These are phyloP conservation scores for Plectosphaerella cucumerina DNA, from an alignment of 2,329 filamentous ascomycete genomes.

Conservation along the genomic window DNA sequence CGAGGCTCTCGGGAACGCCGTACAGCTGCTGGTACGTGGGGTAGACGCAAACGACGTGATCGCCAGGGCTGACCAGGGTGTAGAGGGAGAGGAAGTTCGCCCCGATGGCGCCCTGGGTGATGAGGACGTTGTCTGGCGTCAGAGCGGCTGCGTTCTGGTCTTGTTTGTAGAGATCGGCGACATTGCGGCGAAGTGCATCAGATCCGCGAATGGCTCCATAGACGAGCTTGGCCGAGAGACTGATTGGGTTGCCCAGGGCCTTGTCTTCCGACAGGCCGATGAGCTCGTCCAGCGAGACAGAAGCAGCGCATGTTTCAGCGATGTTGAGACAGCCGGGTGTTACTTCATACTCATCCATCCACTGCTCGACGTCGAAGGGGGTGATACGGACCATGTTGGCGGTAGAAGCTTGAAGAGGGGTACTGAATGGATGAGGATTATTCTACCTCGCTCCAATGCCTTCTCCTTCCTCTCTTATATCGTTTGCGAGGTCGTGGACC, in stretches of 20 bases:
- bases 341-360: conserved; percentile 59
- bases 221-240: conserved; percentile 53
- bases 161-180: conserved; percentile 46
- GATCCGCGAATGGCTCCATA: conserved; percentile 74
- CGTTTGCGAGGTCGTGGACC: too few relatives aligned
- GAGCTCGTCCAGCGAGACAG: conserved; percentile 68
- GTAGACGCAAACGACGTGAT: conserved; percentile 79
- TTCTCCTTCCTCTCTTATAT: neutral
- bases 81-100: conserved; percentile 75
- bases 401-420: conserved; percentile 6
- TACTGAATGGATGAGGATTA: neutral
- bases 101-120: conserved; percentile 71
- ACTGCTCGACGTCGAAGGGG: conserved; percentile 66
- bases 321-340: conserved; percentile 62
- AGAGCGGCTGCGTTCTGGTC: conserved; percentile 19
- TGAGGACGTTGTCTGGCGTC: conserved; percentile 57
- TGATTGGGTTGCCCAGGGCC: conserved; percentile 32
- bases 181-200: conserved; percentile 54
- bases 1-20: conserved; percentile 64
- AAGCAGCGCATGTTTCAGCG: conserved; percentile 74
- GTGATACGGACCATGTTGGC: conserved; percentile 23
- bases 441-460: neutral
- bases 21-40: conserved; percentile 83
- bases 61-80: conserved; percentile 61
- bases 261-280: conserved; percentile 54